Conservation (phyloP, 2,329 filamentous ascomycete genomes). For the Penicillium sp. region DNA sequence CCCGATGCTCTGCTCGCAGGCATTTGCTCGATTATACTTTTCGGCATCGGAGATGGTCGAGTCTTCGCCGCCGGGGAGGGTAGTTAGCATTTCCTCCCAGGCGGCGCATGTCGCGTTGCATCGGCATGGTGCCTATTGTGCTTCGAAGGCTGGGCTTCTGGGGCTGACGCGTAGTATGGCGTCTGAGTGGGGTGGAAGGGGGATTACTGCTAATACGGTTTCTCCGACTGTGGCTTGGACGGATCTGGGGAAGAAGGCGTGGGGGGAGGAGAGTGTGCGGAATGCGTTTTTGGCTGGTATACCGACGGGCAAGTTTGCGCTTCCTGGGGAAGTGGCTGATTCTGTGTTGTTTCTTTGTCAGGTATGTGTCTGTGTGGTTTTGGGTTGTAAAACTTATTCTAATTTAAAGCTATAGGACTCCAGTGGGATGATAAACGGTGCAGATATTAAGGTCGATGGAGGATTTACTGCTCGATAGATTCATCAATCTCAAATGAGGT, state of each 20-base stretch:
- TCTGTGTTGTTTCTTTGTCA: constrained; percentile 41
- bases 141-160: constrained; percentile 46
- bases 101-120: constrained; percentile 47
- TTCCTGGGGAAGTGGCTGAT: constrained; percentile 41
- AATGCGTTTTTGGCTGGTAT: constrained; percentile 38
- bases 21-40: constrained; percentile 45
- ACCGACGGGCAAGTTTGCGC: constrained; percentile 40
- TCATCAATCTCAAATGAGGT: too few species aligned
- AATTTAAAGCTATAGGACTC: constrained; percentile 29
- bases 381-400: background rate
- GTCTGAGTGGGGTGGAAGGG: constrained; percentile 46
- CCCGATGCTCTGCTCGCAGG: constrained; percentile 46
- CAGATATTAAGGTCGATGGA: constrained; percentile 41
- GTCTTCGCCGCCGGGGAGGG: constrained; percentile 36
- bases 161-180: constrained; percentile 48
- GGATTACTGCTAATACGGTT: constrained; percentile 48
- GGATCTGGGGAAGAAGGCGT: constrained; percentile 44
- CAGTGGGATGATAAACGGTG: constrained; percentile 43
- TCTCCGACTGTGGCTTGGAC: constrained; percentile 49
- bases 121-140: constrained; percentile 48
- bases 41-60: constrained; percentile 21
- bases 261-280: constrained; percentile 36
- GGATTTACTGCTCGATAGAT: constrained; percentile 37
- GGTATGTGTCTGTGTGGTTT: constrained; percentile 13
- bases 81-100: constrained; percentile 48